These are phyloP conservation scores for Diaporthe ampelina DNA, from an alignment of 2,329 filamentous ascomycete genomes.

Conservation along the genomic window DNA sequence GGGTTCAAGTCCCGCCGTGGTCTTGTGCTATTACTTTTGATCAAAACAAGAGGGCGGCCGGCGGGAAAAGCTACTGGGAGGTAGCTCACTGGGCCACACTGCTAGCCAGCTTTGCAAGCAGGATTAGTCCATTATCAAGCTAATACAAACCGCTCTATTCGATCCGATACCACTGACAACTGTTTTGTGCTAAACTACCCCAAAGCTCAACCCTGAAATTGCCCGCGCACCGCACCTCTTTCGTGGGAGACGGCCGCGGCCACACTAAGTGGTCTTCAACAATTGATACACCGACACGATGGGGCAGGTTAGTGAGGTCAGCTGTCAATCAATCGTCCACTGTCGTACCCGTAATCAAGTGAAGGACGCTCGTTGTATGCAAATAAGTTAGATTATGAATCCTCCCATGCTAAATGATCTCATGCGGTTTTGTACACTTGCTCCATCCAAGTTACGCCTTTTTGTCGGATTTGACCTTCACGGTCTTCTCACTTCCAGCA, in stretches of 20 bases:
- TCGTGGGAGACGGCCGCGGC: not conserved
- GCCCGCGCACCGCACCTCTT: too few relatives aligned
- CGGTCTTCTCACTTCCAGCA: conserved; percentile 49
- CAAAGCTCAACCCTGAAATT: not conserved
- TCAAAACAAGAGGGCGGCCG: not conserved
- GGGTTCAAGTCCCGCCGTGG: conserved; percentile 43
- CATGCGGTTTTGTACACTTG: not conserved
- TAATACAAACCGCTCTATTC: not conserved
- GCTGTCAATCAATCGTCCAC: too few relatives aligned
- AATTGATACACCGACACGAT: not conserved
- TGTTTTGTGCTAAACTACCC: not conserved
- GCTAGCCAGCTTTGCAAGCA: not conserved
- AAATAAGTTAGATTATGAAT: not conserved
- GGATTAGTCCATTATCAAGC: not conserved
- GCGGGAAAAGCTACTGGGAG: not conserved
- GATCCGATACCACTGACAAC: not conserved
- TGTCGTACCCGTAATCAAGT: too few relatives aligned
- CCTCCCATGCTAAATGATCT: not conserved
- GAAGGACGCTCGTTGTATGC: not conserved
- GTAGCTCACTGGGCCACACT: not conserved
- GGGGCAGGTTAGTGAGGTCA: not conserved
- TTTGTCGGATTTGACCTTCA: conserved; percentile 39
- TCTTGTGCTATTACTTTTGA: conserved; percentile 26
- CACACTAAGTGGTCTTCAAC: not conserved
- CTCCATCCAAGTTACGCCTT: conserved; percentile 39